Conservation (phyloP, 257 asterid genomes). For the Przewalskia tangutica region DNA sequence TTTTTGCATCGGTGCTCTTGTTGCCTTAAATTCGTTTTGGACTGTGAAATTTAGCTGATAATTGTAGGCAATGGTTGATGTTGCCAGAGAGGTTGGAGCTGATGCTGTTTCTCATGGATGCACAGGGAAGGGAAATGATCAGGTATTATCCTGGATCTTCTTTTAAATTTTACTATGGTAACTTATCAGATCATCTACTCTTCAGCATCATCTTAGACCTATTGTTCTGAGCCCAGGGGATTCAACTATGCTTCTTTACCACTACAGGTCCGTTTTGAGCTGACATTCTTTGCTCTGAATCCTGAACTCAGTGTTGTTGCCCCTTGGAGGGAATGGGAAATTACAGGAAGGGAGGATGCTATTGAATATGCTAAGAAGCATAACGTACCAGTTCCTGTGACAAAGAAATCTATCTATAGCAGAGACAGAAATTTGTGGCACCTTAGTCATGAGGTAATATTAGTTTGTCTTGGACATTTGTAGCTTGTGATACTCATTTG, state of each 20-base stretch:
- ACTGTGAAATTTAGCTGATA: conserved; percentile 3
- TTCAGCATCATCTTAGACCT: not conserved
- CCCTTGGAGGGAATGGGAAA: conserved; percentile 99
- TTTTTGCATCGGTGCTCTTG: not conserved
- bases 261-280: conserved; percentile 90
- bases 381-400: conserved; percentile 87
- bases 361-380: conserved; percentile 90
- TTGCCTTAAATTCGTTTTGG: not conserved
- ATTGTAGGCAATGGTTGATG: conserved; percentile 97
- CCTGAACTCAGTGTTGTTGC: conserved; percentile 94
- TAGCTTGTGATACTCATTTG: not conserved
- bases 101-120: conserved; percentile 99
- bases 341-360: conserved; percentile 92
- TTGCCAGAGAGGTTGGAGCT: conserved; percentile 94
- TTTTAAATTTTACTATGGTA: not conserved
- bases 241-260: conserved; percentile 2
- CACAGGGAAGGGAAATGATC: conserved; percentile 97
- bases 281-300: conserved; percentile 92
- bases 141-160: conserved; percentile 33
- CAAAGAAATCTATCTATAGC: conserved; percentile 94
- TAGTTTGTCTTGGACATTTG: not conserved
- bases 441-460: conserved; percentile 85
- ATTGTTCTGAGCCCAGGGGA: not conserved
- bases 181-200: not conserved
- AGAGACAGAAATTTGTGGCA: conserved; percentile 98